phyloP scores from a whole-genome alignment of 2,329 filamentous ascomycete species.

The Scytalidium lignicola region DNA sequence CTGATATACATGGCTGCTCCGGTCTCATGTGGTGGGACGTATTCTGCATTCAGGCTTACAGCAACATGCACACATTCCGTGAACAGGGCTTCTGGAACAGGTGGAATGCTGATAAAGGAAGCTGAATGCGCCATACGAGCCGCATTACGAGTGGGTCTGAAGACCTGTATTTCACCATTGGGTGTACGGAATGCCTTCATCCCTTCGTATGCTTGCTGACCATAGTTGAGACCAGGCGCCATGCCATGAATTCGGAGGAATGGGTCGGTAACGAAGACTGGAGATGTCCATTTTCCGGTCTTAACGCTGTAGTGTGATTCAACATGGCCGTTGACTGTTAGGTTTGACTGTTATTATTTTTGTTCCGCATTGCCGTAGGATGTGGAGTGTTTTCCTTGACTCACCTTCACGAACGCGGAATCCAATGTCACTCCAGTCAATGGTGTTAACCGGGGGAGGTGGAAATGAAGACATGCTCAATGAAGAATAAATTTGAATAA shows the following conservation, averaged over 20 bases:
- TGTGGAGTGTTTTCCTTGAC: conserved; percentile 14
- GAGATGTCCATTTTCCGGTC: conserved; percentile 71
- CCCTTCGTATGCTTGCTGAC: conserved; percentile 97
- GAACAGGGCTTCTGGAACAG: conserved; percentile 72
- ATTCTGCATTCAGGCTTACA: conserved; percentile 83
- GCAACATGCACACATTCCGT: conserved; percentile 71
- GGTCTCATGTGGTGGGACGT: conserved; percentile 82
- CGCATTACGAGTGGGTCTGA: conserved; percentile 84
- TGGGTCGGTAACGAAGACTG: conserved; percentile 75
- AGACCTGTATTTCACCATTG: conserved; percentile 70
- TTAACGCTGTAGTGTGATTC: conserved; percentile 76
- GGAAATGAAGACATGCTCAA: conserved; percentile 48
- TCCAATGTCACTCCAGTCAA: conserved; percentile 89
- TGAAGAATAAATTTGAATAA: neutral
- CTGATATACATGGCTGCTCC: conserved; percentile 91
- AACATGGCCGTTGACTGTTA: conserved; percentile 86
- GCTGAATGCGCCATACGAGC: conserved; percentile 79
- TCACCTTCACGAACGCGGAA: conserved; percentile 87
- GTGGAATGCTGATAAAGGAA: conserved; percentile 76
- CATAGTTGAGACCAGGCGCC: conserved; percentile 93
- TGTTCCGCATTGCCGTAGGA: neutral
- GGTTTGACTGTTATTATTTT: neutral
- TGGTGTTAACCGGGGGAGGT: conserved; percentile 70
- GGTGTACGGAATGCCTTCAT: conserved; percentile 90
- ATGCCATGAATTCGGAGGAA: conserved; percentile 90